Base-by-base conservation (phyloP, 331 rosid species). In the Cydonia oblonga region DNA sequence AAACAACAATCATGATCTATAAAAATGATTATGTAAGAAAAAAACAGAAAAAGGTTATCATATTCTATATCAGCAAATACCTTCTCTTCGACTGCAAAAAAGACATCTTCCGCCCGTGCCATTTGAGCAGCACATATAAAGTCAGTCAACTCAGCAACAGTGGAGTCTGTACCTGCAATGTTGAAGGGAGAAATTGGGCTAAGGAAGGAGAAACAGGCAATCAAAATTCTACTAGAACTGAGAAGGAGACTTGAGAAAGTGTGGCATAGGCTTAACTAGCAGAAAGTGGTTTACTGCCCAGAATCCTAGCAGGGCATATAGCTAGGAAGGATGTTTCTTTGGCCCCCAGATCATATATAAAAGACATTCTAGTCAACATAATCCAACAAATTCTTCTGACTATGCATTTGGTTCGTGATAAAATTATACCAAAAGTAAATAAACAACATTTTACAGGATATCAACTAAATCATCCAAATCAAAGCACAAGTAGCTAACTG, bases 51-150 rank as follows among this genome's bases (percentile, higher is more conserved):
- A n/a, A 63, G 53, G 35, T 25, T 65, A 23, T 19, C 2, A 19
- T 52, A 24, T 40, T 49, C n/a, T 5, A 53, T 19, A 5, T 53
- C 32, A 33, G 24, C 15, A 13, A 32, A 56, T 87, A 89, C 97
- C 92, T 88, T 82, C 14, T 79, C 87, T 81, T 84, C 96, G 46
- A 83, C 81, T n/a, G 83, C 85, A 65, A 83, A 65, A 74, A 79
- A 79, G 69, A 76, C 86, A 84, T 95, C 96, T 64, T 84, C 84
- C 7, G 78, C 87, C 83, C 81, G 88, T 10, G 88, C 85, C 78
- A 78, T 66, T 76, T 91, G 96, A 68, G 99, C 99, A 82, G 89
- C 97, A 62, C 73, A 66, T 32, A 95, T 88, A 72, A 91, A 91
- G 73, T 95, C 99, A 23, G 84, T 84, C 82, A 95, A 69, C 18